Percentiles rank a stretch among this genome's conserved stretches.
These are phyloP conservation scores for Penicillium sclerotigenum DNA, from an alignment of 2,329 filamentous ascomycete species.

Conservation along the genomic window DNA sequence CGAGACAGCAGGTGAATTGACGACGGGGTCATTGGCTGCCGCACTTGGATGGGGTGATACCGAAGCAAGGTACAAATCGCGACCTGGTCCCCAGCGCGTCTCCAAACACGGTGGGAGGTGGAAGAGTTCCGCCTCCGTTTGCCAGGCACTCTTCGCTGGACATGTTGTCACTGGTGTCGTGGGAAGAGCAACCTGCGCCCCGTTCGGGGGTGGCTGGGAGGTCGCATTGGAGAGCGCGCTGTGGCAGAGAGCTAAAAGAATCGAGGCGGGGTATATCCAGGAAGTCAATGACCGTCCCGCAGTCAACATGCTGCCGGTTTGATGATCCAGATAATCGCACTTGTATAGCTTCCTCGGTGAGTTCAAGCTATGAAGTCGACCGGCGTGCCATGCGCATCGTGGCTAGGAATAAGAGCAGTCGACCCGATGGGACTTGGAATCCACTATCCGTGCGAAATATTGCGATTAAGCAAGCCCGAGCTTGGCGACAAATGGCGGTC, in stretches of 20 bases:
- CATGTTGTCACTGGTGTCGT: slow-evolving; percentile 9
- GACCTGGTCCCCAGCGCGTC: slow-evolving; percentile 9
- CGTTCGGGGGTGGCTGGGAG: neutral
- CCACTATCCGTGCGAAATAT: neutral
- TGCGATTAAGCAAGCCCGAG: neutral
- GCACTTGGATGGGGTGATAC: neutral
- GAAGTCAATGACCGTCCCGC: slow-evolving; percentile 8
- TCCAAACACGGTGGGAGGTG: slow-evolving; percentile 16
- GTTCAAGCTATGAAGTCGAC: slow-evolving; percentile 3
- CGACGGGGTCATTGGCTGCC: neutral
- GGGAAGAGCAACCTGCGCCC: neutral
- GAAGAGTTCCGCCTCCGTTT: slow-evolving; percentile 17
- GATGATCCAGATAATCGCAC: neutral
- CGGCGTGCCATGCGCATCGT: slow-evolving; percentile 14
- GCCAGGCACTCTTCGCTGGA: slow-evolving; percentile 12
- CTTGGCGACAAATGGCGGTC: slow-evolving; percentile 7
- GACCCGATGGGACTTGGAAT: neutral
- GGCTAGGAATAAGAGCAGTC: slow-evolving; percentile 10
- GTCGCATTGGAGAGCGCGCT: slow-evolving; percentile 3
- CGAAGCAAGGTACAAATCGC: neutral
- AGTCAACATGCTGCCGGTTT: slow-evolving; percentile 13
- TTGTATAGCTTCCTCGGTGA: slow-evolving; percentile 4
- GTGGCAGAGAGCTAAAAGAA: slow-evolving; percentile 8
- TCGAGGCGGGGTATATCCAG: slow-evolving; percentile 8
- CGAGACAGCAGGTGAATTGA: neutral